Evolutionary conservation across 345 rosid species (phyloP).

Genomic region (Moricandia moricandioides): DNA sequence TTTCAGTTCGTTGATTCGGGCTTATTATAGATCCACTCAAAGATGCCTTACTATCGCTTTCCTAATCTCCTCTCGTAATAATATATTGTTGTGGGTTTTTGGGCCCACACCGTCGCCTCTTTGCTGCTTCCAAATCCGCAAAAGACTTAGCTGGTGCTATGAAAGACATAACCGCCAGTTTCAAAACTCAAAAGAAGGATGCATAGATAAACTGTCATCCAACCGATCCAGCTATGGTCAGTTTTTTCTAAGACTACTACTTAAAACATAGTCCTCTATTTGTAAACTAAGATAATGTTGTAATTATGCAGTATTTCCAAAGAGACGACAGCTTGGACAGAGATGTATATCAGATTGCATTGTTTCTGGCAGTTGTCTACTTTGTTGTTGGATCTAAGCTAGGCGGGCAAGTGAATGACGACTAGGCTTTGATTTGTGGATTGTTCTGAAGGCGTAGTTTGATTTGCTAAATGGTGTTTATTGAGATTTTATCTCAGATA

Average conservation of each 20-base stretch:
- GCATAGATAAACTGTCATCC: conserved; percentile 42
- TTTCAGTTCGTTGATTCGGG: too few species aligned
- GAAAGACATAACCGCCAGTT: conserved; percentile 44
- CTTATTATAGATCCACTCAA: too few species aligned
- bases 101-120: conserved; percentile 43
- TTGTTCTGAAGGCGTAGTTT: too few species aligned
- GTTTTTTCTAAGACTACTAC: conserved; percentile 8
- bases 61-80: too few species aligned
- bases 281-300: conserved; percentile 1
- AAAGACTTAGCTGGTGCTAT: conserved; percentile 57
- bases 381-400: conserved; percentile 45
- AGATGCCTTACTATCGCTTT: too few species aligned
- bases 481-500: too few species aligned
- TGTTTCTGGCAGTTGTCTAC: conserved; percentile 70
- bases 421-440: too few species aligned
- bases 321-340: conserved; percentile 62
- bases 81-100: too few species aligned
- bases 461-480: too few species aligned
- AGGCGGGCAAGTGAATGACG: too few species aligned
- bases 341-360: conserved; percentile 73
- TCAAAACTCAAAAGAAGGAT: conserved; percentile 26
- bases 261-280: background rate
- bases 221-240: conserved; percentile 79
- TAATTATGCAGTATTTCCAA: conserved; percentile 71
- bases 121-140: conserved; percentile 55